Evolutionary conservation across 1,284 basidiomycete genomes (phyloP).

Genomic region (Rhodotorula mucilaginosa): DNA sequence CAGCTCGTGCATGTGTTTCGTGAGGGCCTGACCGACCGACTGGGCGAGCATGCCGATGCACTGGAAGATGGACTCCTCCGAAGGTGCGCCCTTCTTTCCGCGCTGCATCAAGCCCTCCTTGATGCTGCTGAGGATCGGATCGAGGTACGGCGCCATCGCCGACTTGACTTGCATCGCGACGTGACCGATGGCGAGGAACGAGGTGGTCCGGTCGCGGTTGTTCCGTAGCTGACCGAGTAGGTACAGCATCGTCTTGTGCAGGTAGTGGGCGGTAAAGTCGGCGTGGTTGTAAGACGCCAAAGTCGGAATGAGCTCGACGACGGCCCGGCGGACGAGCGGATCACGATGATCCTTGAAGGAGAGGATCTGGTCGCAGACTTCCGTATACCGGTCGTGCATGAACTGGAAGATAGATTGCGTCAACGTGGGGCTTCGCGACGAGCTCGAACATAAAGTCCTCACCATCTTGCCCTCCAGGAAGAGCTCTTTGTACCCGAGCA

Average conservation of each 20-base stretch:
- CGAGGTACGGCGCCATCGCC: constrained; percentile 94
- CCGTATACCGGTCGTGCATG: constrained; percentile 38
- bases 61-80: constrained; percentile 95
- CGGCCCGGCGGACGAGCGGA: constrained; percentile 80
- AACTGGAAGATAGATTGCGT: constrained; percentile 10
- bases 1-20: constrained; percentile 92
- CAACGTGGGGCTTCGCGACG: fast-evolving
- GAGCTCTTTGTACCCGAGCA: constrained; percentile 88
- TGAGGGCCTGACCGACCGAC: constrained; percentile 93
- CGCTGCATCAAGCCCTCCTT: constrained; percentile 77
- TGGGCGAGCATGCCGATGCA: constrained; percentile 94
- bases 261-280: constrained; percentile 81
- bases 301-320: constrained; percentile 88
- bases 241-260: constrained; percentile 89
- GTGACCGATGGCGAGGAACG: constrained; percentile 95
- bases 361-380: constrained; percentile 80
- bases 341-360: constrained; percentile 85
- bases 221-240: constrained; percentile 83
- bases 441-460: background rate
- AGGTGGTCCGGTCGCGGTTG: constrained; percentile 82
- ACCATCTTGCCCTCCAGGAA: constrained; percentile 91
- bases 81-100: constrained; percentile 87
- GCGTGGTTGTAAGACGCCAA: constrained; percentile 91
- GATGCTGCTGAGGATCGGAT: constrained; percentile 84
- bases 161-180: constrained; percentile 87